A percentile compares a stretch with the other conserved stretches of the same genome.
Evolutionary conservation across 2,329 filamentous ascomycete genomes (phyloP).

Genomic region (Aureobasidium pullulans): DNA sequence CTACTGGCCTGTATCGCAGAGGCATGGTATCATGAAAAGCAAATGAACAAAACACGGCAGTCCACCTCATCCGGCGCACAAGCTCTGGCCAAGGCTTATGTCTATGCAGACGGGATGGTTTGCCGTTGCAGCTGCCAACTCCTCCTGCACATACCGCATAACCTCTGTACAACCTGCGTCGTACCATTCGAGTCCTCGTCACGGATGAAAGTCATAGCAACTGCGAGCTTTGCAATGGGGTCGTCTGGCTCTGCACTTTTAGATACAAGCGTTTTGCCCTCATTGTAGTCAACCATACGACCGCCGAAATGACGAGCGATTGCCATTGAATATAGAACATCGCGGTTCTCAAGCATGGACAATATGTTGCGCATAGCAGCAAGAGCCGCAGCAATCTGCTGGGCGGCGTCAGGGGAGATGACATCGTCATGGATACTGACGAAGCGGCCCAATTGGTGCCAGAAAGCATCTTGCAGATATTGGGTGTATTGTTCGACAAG

Average conservation of each 20-base stretch:
- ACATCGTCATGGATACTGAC: constrained; percentile 55
- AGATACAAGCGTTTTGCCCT: constrained; percentile 21
- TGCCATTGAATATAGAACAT: constrained; percentile 83
- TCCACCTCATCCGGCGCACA: neutral
- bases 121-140: constrained; percentile 30
- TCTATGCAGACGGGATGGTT: neutral
- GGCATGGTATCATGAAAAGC: constrained; percentile 11
- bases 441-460: constrained; percentile 69
- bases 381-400: constrained; percentile 37
- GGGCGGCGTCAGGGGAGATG: neutral
- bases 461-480: constrained; percentile 50
- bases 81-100: neutral
- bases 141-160: constrained; percentile 43
- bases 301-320: constrained; percentile 69
- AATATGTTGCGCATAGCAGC: constrained; percentile 60
- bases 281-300: constrained; percentile 40
- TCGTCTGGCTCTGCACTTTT: constrained; percentile 29
- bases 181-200: constrained; percentile 38
- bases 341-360: constrained; percentile 75
- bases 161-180: constrained; percentile 41
- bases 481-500: constrained; percentile 14
- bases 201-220: constrained; percentile 43
- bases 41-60: neutral
- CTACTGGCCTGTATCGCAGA: constrained; percentile 4
- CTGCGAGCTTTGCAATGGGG: constrained; percentile 37